Conservation (phyloP, 352 stramenopile species). For the Globisporangium rhizosaccharum region DNA sequence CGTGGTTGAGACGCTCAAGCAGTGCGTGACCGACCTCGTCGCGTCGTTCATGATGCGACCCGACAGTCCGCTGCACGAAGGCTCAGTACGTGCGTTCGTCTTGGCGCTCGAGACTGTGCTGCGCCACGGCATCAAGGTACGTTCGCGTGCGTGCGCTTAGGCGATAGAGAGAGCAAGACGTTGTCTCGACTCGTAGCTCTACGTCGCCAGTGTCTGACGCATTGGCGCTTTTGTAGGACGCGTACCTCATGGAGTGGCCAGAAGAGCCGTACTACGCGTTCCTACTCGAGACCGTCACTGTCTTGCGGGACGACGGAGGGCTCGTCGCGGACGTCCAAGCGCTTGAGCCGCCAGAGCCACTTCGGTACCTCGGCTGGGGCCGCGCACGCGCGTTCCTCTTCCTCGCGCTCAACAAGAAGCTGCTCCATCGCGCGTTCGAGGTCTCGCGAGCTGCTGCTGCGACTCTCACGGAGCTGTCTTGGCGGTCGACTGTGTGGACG, state of each 20-base stretch:
- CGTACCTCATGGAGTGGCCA: slow-evolving; percentile 42
- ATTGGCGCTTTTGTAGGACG: slow-evolving; percentile 20
- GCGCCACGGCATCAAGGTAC: slow-evolving; percentile 60
- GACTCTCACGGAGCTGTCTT: neutral
- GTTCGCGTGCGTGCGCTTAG: neutral
- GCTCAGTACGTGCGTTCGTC: slow-evolving; percentile 49
- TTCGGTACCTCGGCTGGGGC: slow-evolving; percentile 60
- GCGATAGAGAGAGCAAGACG: neutral
- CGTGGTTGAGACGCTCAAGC: slow-evolving; percentile 25
- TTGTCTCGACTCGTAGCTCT: too few relatives aligned
- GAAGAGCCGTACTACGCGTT: slow-evolving; percentile 75
- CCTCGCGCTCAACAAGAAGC: slow-evolving; percentile 65
- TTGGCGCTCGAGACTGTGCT: slow-evolving; percentile 61
- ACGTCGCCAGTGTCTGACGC: neutral
- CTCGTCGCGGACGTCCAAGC: slow-evolving; percentile 52
- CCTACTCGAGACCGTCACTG: slow-evolving; percentile 45
- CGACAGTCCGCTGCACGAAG: slow-evolving; percentile 70
- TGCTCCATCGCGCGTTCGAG: slow-evolving; percentile 73
- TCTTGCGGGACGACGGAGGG: slow-evolving; percentile 63
- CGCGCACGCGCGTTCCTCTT: slow-evolving; percentile 58
- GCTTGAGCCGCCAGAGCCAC: slow-evolving; percentile 22
- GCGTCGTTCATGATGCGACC: slow-evolving; percentile 63
- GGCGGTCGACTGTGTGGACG: neutral
- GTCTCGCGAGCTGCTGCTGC: neutral
- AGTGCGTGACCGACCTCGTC: slow-evolving; percentile 61